Conservation (phyloP, 2,329 filamentous ascomycete genomes). For the Penicillium frequentans region DNA sequence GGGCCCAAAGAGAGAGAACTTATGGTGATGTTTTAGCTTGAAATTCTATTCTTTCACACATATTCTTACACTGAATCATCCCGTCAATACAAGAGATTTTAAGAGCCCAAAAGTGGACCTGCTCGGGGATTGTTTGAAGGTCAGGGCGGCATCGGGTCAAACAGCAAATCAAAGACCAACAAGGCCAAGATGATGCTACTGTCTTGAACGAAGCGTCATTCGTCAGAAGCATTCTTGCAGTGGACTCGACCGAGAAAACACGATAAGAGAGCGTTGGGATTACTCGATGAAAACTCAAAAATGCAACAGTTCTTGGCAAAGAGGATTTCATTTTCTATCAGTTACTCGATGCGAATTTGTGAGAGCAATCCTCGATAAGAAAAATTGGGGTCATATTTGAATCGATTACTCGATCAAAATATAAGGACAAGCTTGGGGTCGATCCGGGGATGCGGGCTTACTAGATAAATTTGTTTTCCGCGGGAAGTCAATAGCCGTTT, state of each 20-base stretch:
- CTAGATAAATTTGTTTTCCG: background rate
- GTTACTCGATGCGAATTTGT: slow-evolving; percentile 7
- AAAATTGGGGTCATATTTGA: background rate
- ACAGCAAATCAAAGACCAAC: background rate
- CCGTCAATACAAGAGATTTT: background rate
- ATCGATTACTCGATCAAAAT: slow-evolving; percentile 13
- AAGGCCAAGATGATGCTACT: background rate
- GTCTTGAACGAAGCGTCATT: background rate
- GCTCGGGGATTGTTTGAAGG: background rate
- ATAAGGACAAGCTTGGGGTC: background rate
- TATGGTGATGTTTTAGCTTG: too few species aligned
- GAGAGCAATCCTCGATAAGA: background rate
- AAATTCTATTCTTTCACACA: too few species aligned
- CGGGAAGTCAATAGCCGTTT: background rate
- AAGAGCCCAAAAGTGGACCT: background rate
- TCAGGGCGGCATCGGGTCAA: background rate
- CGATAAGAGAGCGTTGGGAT: background rate
- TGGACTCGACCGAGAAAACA: background rate
- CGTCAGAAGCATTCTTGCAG: background rate
- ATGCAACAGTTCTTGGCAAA: background rate
- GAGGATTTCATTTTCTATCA: background rate
- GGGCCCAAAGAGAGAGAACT: too few species aligned
- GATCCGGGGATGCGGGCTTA: background rate
- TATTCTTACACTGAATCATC: background rate
- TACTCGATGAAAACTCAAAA: slow-evolving; percentile 6